Percentiles rank a stretch among this genome's conserved stretches.
Conservation (phyloP, 179 eudicot species). For the Silene vulgaris region DNA sequence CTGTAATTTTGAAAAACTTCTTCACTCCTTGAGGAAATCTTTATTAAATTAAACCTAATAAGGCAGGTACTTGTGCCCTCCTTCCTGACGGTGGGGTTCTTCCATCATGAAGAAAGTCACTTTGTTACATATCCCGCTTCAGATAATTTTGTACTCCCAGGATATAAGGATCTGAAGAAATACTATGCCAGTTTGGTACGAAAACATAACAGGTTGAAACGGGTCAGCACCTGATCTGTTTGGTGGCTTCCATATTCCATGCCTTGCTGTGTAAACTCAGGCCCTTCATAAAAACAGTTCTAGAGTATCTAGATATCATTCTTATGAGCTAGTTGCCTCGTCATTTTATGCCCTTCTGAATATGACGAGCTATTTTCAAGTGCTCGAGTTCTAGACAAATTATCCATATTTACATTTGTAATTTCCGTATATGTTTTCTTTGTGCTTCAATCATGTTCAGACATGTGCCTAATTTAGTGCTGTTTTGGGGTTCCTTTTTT, state of each 20-base stretch:
- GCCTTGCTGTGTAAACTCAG: neutral
- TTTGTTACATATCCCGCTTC: neutral
- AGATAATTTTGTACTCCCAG: no score
- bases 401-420: neutral
- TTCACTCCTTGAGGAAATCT: neutral
- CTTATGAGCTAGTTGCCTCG: neutral
- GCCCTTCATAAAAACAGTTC: neutral
- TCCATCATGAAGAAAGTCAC: neutral
- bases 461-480: neutral
- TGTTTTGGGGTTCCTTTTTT: neutral
- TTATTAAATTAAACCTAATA: neutral
- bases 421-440: neutral
- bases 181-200: neutral
- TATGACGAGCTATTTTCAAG: slow-evolving; percentile 3
- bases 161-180: neutral
- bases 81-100: slow-evolving; percentile 1
- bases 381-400: neutral
- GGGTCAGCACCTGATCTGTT: neutral
- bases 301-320: neutral
- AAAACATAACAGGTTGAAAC: neutral
- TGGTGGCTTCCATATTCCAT: neutral
- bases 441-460: neutral
- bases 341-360: neutral
- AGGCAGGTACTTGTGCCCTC: neutral
- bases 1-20: neutral